Conservation (phyloP, 148 eudicot species). For the Arbutus unedo region DNA sequence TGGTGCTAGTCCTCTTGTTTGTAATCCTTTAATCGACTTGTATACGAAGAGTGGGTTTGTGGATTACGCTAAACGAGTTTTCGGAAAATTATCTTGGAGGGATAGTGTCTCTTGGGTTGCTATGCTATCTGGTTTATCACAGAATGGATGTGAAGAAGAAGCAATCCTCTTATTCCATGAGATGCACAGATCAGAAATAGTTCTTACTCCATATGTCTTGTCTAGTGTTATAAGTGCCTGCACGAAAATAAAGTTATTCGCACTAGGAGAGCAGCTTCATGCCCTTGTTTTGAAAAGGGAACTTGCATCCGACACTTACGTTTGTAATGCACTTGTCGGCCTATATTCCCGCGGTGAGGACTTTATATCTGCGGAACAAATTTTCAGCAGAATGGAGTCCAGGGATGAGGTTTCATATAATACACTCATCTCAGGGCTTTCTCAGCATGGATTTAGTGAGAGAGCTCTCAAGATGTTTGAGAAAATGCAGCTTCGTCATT, state of each 20-base stretch:
- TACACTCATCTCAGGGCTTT: constrained; percentile 84
- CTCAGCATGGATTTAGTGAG: constrained; percentile 59
- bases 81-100: constrained; percentile 37
- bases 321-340: constrained; percentile 74
- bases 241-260: constrained; percentile 49
- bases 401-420: constrained; percentile 81
- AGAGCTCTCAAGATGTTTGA: constrained; percentile 56
- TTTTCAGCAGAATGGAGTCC: constrained; percentile 54
- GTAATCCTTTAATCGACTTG: constrained; percentile 78
- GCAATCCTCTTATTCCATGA: constrained; percentile 56
- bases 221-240: constrained; percentile 86
- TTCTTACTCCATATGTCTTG: constrained; percentile 77
- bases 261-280: constrained; percentile 78
- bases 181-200: constrained; percentile 58
- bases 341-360: constrained; percentile 68
- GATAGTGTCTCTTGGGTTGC: constrained; percentile 94
- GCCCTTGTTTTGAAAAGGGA: constrained; percentile 74
- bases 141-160: constrained; percentile 57
- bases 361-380: constrained; percentile 48
- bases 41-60: constrained; percentile 64
- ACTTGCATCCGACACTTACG: constrained; percentile 58
- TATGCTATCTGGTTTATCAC: constrained; percentile 85
- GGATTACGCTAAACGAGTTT: constrained; percentile 50
- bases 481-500: constrained; percentile 62
- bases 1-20: constrained; percentile 38